Evolutionary conservation across 1,284 basidiomycete genomes (phyloP).

Genomic region (Ceratobasidium sp.): DNA sequence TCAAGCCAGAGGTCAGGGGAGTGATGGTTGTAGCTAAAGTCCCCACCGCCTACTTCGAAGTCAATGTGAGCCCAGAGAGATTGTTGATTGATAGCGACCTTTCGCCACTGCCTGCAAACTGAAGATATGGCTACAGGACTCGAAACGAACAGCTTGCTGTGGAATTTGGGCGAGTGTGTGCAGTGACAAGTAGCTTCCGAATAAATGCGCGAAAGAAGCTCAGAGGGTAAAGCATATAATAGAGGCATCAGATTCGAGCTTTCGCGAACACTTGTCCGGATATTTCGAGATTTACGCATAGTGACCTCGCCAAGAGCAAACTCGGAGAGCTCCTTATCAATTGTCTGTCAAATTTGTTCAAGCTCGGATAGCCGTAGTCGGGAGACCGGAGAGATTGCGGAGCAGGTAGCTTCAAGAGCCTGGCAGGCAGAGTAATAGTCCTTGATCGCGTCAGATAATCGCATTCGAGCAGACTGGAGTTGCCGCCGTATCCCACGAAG

Average conservation of each 20-base stretch:
- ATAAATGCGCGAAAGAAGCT: not conserved
- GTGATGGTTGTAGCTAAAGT: not conserved
- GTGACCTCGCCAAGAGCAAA: too few relatives aligned
- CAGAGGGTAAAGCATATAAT: not conserved
- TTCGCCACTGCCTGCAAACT: not conserved
- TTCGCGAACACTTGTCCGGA: too few relatives aligned
- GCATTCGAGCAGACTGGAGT: too few relatives aligned
- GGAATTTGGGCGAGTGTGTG: not conserved
- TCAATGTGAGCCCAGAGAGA: constrained; percentile 11
- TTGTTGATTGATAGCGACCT: not conserved
- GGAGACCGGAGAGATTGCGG: too few relatives aligned
- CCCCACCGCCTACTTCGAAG: not conserved
- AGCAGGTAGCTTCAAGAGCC: too few relatives aligned
- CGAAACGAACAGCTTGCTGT: not conserved
- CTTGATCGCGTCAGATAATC: too few relatives aligned
- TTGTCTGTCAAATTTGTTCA: too few relatives aligned
- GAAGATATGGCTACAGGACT: not conserved
- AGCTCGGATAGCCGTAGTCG: too few relatives aligned
- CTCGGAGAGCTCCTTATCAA: too few relatives aligned
- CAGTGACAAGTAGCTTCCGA: not conserved
- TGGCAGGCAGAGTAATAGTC: too few relatives aligned
- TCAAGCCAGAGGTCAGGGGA: not conserved
- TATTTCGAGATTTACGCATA: too few relatives aligned
- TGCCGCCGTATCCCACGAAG: too few relatives aligned
- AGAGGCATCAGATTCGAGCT: not conserved